Evolutionary conservation across 345 rosid species (phyloP).

Genomic region (Hirschfeldia incana): DNA sequence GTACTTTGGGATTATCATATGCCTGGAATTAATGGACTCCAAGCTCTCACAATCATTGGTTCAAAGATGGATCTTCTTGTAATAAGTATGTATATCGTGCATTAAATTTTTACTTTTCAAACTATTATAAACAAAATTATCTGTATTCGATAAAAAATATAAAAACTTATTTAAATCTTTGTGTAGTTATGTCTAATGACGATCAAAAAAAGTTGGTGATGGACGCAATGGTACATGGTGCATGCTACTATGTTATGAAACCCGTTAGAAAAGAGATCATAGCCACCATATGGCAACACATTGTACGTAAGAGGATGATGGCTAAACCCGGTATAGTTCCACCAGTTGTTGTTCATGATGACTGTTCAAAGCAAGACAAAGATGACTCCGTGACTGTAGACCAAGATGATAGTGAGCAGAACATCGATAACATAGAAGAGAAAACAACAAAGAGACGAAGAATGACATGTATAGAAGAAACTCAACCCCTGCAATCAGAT

Average conservation of each 20-base stretch:
- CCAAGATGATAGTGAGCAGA: too few relatives aligned
- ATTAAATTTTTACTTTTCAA: not conserved
- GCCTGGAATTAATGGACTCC: slow-evolving; percentile 25
- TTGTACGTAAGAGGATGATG: slow-evolving; percentile 20
- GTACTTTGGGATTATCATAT: slow-evolving; percentile 33
- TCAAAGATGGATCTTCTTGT: slow-evolving; percentile 20
- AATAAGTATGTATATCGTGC: slow-evolving; percentile 11
- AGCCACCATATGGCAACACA: slow-evolving; percentile 33
- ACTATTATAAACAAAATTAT: not conserved
- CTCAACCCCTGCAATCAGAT: not conserved
- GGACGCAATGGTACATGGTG: slow-evolving; percentile 22
- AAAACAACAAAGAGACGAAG: not conserved
- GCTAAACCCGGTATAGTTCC: not conserved
- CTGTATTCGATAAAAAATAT: not conserved
- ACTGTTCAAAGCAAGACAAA: not conserved
- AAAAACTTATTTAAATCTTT: not conserved
- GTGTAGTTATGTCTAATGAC: slow-evolving; percentile 33
- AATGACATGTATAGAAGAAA: not conserved
- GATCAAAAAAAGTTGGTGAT: not conserved
- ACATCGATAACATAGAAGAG: too few relatives aligned
- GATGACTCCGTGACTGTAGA: too few relatives aligned
- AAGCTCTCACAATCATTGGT: slow-evolving; percentile 26
- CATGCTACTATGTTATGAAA: slow-evolving; percentile 24
- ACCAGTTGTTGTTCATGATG: not conserved
- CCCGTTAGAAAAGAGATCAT: slow-evolving; percentile 8